A percentile compares a stretch with the other conserved stretches of the same genome.
Conservation (phyloP, 78 protist genomes). For the Emiliania huxleyi region DNA sequence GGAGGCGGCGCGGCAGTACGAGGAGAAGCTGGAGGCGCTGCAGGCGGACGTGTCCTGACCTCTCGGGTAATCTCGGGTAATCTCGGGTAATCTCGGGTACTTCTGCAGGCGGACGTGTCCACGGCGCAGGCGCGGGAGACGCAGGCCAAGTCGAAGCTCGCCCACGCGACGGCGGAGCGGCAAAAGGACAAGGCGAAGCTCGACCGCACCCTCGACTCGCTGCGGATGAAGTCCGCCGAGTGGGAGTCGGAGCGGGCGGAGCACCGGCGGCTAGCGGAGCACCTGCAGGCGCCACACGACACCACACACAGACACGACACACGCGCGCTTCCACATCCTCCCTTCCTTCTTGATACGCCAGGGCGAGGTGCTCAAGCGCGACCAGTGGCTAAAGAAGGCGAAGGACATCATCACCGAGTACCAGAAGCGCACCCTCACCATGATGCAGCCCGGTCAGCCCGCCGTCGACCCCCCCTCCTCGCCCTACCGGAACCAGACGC, state of each 20-base stretch:
- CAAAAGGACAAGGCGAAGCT: background rate
- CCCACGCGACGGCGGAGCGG: background rate
- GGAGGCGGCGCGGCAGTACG: background rate
- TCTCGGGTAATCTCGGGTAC: too few species aligned
- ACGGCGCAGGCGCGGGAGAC: background rate
- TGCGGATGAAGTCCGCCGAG: background rate
- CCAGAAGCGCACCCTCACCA: background rate
- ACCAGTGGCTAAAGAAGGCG: background rate
- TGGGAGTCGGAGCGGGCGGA: background rate
- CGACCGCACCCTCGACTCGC: background rate
- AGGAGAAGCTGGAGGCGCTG: background rate
- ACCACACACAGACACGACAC: background rate
- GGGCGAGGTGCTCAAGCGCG: background rate
- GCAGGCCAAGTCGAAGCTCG: background rate
- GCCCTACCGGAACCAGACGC: too few species aligned
- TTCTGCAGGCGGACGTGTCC: background rate
- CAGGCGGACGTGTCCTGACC: too few species aligned
- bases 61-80: too few species aligned
- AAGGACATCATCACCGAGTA: background rate
- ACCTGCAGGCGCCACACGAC: too few species aligned
- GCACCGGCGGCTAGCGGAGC: background rate
- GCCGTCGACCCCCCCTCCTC: too few species aligned
- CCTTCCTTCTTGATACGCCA: background rate
- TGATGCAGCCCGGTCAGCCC: too few species aligned
- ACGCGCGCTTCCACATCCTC: background rate